phyloP scores from a whole-genome alignment of 1,139 yeast genomes.

The Diutina scorzettiae region DNA sequence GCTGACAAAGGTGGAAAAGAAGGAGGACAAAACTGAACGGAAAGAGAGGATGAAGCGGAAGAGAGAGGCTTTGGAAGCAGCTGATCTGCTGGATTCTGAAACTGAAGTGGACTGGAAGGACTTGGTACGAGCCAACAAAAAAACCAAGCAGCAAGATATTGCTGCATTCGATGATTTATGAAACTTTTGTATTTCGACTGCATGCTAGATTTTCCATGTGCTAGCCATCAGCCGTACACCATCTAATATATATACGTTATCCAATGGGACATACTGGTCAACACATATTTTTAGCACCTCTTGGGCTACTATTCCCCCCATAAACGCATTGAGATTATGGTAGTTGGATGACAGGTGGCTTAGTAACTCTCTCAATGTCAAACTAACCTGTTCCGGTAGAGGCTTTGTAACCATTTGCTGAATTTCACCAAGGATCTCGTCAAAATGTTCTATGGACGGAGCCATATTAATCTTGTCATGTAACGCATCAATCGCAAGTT shows the following conservation, averaged over 20 bases:
- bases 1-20: conserved; percentile 59
- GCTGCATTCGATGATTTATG: conserved; percentile 57
- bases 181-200: background rate
- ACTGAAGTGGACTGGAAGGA: conserved; percentile 81
- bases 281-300: conserved; percentile 49
- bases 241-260: conserved; percentile 55
- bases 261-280: conserved; percentile 62
- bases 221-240: conserved; percentile 45
- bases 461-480: too few relatives aligned
- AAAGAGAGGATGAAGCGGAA: conserved; percentile 51
- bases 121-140: conserved; percentile 52
- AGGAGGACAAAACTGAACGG: conserved; percentile 52
- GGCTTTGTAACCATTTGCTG: background rate
- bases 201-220: conserved; percentile 31
- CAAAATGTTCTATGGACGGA: too few relatives aligned
- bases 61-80: conserved; percentile 51
- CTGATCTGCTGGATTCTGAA: conserved; percentile 40
- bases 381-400: background rate
- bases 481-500: conserved; percentile 20
- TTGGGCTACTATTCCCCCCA: conserved; percentile 75
- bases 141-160: conserved; percentile 24
- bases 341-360: conserved; percentile 6
- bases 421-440: too few relatives aligned
- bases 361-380: background rate
- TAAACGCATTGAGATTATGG: conserved; percentile 12